Evolutionary conservation across 257 asterid genomes (phyloP).

Genomic region (Solanum bukasovii): DNA sequence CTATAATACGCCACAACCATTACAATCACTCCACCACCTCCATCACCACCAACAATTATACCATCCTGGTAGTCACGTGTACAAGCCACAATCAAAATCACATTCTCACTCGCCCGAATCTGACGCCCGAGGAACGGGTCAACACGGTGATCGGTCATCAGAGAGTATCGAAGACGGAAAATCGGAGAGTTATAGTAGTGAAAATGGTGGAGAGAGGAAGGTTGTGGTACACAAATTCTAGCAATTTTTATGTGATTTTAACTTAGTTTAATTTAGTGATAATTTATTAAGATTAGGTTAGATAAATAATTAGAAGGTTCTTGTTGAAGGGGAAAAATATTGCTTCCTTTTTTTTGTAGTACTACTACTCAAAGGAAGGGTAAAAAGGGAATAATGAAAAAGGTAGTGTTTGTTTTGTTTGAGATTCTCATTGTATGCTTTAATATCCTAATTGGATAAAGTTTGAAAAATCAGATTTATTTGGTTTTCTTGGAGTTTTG

Average conservation of each 20-base stretch:
- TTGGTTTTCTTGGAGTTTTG: slow-evolving; percentile 1
- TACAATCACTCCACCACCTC: slow-evolving; percentile 30
- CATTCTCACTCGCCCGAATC: slow-evolving; percentile 58
- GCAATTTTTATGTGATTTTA: background rate
- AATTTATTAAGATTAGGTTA: background rate
- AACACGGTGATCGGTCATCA: slow-evolving; percentile 40
- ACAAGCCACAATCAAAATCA: slow-evolving; percentile 25
- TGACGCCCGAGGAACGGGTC: slow-evolving; percentile 27
- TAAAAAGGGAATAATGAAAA: background rate
- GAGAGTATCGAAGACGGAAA: slow-evolving; percentile 87
- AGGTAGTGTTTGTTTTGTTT: background rate
- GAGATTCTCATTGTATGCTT: background rate
- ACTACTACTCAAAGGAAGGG: background rate
- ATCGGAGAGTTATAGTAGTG: slow-evolving; percentile 72
- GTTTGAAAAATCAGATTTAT: background rate
- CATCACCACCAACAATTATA: slow-evolving; percentile 39
- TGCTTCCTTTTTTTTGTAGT: background rate
- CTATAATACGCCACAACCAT: slow-evolving; percentile 35
- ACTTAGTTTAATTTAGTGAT: background rate
- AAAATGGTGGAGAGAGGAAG: slow-evolving; percentile 42
- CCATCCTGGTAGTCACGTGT: slow-evolving; percentile 54
- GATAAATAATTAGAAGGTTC: background rate
- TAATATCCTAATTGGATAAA: background rate
- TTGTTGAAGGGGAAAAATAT: background rate
- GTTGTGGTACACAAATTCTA: slow-evolving; percentile 6